These are phyloP conservation scores for Rehmannia glutinosa DNA, from an alignment of 257 asterid species.

Conservation along the genomic window DNA sequence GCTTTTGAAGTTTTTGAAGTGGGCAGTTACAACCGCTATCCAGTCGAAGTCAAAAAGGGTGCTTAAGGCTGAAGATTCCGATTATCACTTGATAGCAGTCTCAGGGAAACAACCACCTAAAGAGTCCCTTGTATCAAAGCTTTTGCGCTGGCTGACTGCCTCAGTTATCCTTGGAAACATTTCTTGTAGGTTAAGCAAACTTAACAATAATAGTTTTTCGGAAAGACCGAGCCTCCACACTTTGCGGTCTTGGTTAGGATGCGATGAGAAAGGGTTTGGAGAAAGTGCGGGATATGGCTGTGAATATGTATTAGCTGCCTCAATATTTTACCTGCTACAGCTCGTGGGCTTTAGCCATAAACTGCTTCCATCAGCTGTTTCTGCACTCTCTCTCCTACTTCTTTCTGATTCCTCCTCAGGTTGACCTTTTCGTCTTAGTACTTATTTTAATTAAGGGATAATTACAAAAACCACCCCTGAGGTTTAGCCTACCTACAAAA, in stretches of 20 bases:
- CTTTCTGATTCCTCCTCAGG: slow-evolving; percentile 48
- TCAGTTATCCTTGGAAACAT: slow-evolving; percentile 63
- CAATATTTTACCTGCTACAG: slow-evolving; percentile 70
- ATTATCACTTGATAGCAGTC: slow-evolving; percentile 13
- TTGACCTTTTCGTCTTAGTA: slow-evolving; percentile 17
- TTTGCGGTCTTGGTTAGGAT: slow-evolving; percentile 50
- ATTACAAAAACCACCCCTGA: too few species aligned
- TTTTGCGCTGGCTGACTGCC: slow-evolving; percentile 85
- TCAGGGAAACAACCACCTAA: slow-evolving; percentile 30
- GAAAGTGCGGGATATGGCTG: slow-evolving; percentile 23
- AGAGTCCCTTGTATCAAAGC: slow-evolving; percentile 62
- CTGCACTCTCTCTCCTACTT: slow-evolving; percentile 71
- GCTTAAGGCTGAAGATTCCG: slow-evolving; percentile 30
- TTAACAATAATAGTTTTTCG: slow-evolving; percentile 16
- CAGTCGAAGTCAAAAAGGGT: slow-evolving; percentile 34
- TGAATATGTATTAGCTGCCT: slow-evolving; percentile 46
- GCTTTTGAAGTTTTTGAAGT: slow-evolving; percentile 55
- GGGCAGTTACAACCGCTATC: slow-evolving; percentile 67
- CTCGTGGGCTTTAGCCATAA: slow-evolving; percentile 38
- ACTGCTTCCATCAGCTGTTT: slow-evolving; percentile 65
- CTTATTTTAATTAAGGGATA: not conserved
- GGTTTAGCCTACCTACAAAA: too few species aligned
- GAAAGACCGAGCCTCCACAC: slow-evolving; percentile 34
- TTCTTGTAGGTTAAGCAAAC: slow-evolving; percentile 32
- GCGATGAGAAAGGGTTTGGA: slow-evolving; percentile 24